Base-by-base conservation (phyloP, 208 protist genomes). In the Herpetomonas tarakana region DNA sequence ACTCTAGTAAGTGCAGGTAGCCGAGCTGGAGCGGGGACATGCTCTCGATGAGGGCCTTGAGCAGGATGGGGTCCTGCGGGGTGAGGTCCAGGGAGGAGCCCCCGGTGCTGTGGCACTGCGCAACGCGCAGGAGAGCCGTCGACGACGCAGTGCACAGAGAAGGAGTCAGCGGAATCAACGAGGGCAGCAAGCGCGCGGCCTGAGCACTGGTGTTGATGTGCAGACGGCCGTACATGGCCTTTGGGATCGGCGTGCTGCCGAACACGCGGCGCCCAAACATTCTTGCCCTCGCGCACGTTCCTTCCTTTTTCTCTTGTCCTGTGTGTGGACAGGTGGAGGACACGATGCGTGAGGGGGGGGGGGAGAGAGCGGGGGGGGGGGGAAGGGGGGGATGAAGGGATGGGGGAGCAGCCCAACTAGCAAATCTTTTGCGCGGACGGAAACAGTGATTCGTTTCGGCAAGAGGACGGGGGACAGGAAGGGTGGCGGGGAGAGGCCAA, bases 191-290 rank as follows among this genome's bases (percentile, higher is more conserved):
- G 51, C 84, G 76, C 12, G 61, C 46, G 3, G 88, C 83, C 69
- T 91, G 84, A 11, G 66, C 54, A 12, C 71, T 61, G 21, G 72
- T 82, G 69, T 67, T 83, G 62, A 92, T 90, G 52, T 81, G 73
- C 56, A 94, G 75, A 24, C 71, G 68, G 11, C 77, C 54, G 68
- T 92, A 94, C 82, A 94, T 89, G 26, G 63, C 52, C 45, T 73
- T 56, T 12, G 88, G 88, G 24, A 92, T 91, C 9, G 82, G 55
- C 4, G 76, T 63, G 58, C 84, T 92, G 11, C 74, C 70, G 71
- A 94, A 91, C 19, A 92, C 68, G 29, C 82, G 84, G 45, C 88
- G 76, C 22, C 72, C 71, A 59, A 91, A 81, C 88, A 94, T 94
- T 2, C 3, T 41, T 26, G 25, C 28, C 2, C 41, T 27, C 29